These are phyloP conservation scores for Candida sp. DNA, from an alignment of 1,139 yeast genomes.

Conservation along the genomic window DNA sequence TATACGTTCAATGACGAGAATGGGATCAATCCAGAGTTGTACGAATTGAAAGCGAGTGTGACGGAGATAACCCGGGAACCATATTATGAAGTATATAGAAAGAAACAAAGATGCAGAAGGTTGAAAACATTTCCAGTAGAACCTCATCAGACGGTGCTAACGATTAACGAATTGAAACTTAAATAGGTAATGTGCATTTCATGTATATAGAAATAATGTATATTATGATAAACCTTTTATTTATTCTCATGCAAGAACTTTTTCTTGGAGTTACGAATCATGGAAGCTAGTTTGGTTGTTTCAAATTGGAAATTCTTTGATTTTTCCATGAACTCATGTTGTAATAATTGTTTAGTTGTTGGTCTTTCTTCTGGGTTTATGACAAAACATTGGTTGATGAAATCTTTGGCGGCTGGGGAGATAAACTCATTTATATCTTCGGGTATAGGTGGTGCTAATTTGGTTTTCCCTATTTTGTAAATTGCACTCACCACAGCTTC, in stretches of 20 bases:
- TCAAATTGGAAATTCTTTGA: conserved; percentile 51
- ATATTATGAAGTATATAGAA: conserved; percentile 53
- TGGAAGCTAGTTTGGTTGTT: conserved; percentile 58
- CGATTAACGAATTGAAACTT: conserved; percentile 69
- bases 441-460: conserved; percentile 92
- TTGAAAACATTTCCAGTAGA: conserved; percentile 75
- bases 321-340: conserved; percentile 59
- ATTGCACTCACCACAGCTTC: conserved; percentile 78
- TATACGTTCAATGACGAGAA: conserved; percentile 50
- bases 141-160: conserved; percentile 76
- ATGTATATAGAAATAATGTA: conserved; percentile 1
- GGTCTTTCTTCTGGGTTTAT: conserved; percentile 84
- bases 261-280: conserved; percentile 31
- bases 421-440: conserved; percentile 63
- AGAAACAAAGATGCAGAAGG: conserved; percentile 82
- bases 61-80: conserved; percentile 87
- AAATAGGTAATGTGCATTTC: conserved; percentile 15
- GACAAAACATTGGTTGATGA: conserved; percentile 74
- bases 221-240: neutral
- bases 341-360: conserved; percentile 68
- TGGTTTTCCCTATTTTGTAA: conserved; percentile 69
- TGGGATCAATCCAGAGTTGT: conserved; percentile 40
- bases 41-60: conserved; percentile 70
- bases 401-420: conserved; percentile 62
- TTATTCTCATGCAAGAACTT: conserved; percentile 6